Base-by-base conservation (phyloP, 352 stramenopile species). In the Globisporangium paddicum region DNA sequence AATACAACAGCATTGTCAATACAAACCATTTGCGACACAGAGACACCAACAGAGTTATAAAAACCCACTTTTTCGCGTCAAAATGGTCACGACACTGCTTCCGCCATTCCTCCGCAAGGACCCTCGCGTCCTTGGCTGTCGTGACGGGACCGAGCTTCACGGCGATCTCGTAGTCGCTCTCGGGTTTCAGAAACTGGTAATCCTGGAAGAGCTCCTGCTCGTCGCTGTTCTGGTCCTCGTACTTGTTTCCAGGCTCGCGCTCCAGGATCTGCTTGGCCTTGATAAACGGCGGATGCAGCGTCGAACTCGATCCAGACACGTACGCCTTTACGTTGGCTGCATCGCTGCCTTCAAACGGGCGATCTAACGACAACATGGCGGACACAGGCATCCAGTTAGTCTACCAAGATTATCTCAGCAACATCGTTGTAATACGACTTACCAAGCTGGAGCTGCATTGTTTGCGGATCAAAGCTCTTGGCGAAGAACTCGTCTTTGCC, bases 171-270 rank as follows among this genome's bases (percentile, higher is more conserved):
- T 89, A 92, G 16, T 79, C 66, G 46, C 76, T 87, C 42, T 91
- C 77, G 8, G 85, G 85, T 18, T 83, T 71, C 23, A 95, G 46
- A n/a, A 89, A 90, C 66, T 95, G 85, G 52, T 90, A 93, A 50
- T 93, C 81, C 70, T 93, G 82, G 58, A 90, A 89, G 23, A 95
- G 63, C 41, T 95, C 85, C 76, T 91, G 82, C 61, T 94, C 82
- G 41, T 65, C 71, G 60, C 76, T 91, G 64, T 73, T 82, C 53
- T 90, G 79, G 41, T 90, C 82, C 67, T 94, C 85, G 41, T 84
- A 95, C 49, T 89, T 89, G 63, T 95, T 95, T 32, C 85, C 85
- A 28, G 85, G 85, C 30, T 79, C 70, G 2, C 85, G 85, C 58
- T 95, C 81, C 66, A 74, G 75, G 45, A 95, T 84, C 16, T 71